Base-by-base conservation (phyloP, 257 asterid genomes). In the Verbascum thapsus region DNA sequence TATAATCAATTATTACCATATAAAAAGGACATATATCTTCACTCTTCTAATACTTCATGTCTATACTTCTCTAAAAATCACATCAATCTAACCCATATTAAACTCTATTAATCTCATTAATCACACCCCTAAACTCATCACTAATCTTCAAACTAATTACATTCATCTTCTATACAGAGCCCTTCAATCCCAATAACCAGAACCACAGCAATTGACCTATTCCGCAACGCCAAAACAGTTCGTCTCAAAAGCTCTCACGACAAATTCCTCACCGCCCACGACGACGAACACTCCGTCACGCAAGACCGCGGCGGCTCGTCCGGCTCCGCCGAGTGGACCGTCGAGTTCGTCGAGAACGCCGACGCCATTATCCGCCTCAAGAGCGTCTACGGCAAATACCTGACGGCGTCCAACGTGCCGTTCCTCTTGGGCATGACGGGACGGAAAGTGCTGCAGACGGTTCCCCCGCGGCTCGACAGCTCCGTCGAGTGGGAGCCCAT, bases 401-500 rank as follows among this genome's bases (percentile, higher is more conserved):
- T 88, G 0, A 88, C 94, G 16, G 94, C 96, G 52, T 76, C 96
- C 0, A 83, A 85, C 30, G 81, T 65, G 40, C 77, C 90, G 17
- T 88, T 79, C 30, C 82, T 88, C 1, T 77, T 94, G 7, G 96
- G 97, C 8, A 76, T 85, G 94, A 90, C 99, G 0, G 97, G 97
- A 5, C 75, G 78, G 17, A 87, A 87, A 41, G 99, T 82, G 39
- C 45, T 67, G 13, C 99, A 90, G 76, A 83, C 92, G 8, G 39
- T 45, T 2, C 96, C 99, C 1, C 30, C 32, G 0, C 74, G 91
- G 22, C 88, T 90, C 57, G 97, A 94, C 58, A 85, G 94, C 55
- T 94, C 96, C 10, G 75, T 94, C 52, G 91, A 90, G 73, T 94
- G 99, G 99, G 99, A 94, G 73, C 99, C 99, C 32, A 69, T 94